Evolutionary conservation across 1,139 yeast genomes (phyloP), one percentile per base, ranked within the genome.

Genomic region (Geotrichum carabidarum): DNA sequence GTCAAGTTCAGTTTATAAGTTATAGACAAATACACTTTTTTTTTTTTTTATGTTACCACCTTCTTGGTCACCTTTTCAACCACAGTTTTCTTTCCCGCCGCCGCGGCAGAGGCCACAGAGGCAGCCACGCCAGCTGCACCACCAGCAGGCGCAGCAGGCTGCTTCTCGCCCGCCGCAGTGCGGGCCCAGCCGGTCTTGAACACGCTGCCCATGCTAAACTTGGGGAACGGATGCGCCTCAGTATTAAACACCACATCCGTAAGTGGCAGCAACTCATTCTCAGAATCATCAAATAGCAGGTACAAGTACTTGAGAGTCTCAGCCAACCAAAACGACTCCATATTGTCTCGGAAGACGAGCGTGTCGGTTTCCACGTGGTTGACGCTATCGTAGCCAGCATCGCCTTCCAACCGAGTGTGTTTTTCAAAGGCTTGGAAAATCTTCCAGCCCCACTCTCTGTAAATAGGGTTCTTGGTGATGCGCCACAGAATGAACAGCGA

Each of bases 261-360:
- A 59, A 86, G 74, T 12, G 87, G 83, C 38, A 81, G 62, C 57
- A 74, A 69, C 62, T 78, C 75, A 17, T 77, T 78, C 44, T 83
- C 82, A 62, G 86, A 89, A 54, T 78, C 81, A 56, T 81, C 85
- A 70, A 91, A 91, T 62, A 91, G 75, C 59, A 91, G 74, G 68
- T 89, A 90, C 56, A 91, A 76, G 69, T 91, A 91, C 70, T 91
- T 91, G 66, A 91, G 78, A 0, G 98, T 91, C 69, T 91, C 97
- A 0, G 96, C 91, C 57, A 88, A 75, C 98, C 98, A 91, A 75
- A 89, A 89, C 14, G 95, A 84, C 70, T 91, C 97, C 79, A 88
- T 81, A 66, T 88, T 88, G 70, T 91, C 95, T 54, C 79, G 72
- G 60, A 68, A 70, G 36, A 67, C 70, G 8, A 87, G 82, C 14